A percentile compares a stretch with the other conserved stretches of the same genome.
phyloP scores from a whole-genome alignment of 305 asterid genomes.

The Solanum chacoense region DNA sequence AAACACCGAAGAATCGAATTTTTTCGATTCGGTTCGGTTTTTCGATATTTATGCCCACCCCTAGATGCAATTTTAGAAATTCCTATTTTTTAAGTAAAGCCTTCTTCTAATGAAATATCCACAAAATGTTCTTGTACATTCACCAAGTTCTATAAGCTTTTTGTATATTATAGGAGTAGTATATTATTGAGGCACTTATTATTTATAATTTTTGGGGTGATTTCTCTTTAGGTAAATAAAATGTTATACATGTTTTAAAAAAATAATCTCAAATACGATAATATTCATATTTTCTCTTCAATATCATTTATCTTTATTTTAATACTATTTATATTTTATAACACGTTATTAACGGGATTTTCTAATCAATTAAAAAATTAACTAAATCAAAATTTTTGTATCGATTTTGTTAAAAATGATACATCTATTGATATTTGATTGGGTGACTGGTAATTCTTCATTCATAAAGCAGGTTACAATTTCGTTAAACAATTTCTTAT shows the following conservation, averaged over 20 bases:
- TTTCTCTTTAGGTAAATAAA: background rate
- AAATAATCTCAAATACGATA: too few species aligned
- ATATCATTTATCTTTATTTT: too few species aligned
- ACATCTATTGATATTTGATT: background rate
- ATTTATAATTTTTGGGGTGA: background rate
- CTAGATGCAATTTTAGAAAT: background rate
- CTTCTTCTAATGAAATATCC: background rate
- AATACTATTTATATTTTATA: too few species aligned
- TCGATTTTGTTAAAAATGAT: too few species aligned
- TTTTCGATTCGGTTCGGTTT: too few species aligned
- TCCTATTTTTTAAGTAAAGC: background rate
- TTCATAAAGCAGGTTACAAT: background rate
- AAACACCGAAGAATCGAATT: too few species aligned
- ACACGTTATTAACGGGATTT: too few species aligned
- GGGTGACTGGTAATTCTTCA: background rate
- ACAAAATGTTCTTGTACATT: background rate
- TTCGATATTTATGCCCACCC: too few species aligned
- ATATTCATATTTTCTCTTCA: too few species aligned
- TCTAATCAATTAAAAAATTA: too few species aligned
- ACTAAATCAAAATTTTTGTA: fast-evolving
- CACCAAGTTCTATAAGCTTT: background rate
- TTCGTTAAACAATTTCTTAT: too few species aligned
- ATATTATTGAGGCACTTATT: background rate
- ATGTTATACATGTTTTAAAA: background rate
- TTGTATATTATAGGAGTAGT: background rate